Conservation (phyloP, 345 rosid species). For the Acer campestre region DNA sequence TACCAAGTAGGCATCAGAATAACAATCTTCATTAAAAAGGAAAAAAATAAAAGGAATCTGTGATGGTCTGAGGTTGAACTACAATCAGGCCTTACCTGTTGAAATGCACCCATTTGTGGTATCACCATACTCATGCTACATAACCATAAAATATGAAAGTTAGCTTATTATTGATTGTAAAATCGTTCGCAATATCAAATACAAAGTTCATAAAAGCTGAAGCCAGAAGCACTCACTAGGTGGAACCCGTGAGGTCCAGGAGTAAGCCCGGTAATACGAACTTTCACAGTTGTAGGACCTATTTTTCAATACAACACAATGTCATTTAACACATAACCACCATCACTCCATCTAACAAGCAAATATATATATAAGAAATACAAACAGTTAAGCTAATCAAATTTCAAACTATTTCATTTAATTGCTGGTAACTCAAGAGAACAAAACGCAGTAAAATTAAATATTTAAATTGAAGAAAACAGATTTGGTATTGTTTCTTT, state of each 20-base stretch:
- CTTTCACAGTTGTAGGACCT: slow-evolving; percentile 95
- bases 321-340: background rate
- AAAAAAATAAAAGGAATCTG: background rate
- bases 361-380: background rate
- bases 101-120: slow-evolving; percentile 98
- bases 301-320: slow-evolving; percentile 18
- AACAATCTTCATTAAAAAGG: background rate
- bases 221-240: slow-evolving; percentile 52
- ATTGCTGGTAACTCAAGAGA: background rate
- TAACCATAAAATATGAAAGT: background rate
- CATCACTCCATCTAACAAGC: background rate
- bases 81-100: slow-evolving; percentile 53
- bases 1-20: slow-evolving; percentile 3
- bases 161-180: background rate
- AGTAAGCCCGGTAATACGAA: slow-evolving; percentile 79
- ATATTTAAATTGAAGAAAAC: background rate
- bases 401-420: background rate
- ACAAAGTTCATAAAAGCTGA: slow-evolving; percentile 10
- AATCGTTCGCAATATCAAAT: slow-evolving; percentile 8
- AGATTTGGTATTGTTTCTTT: background rate
- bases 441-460: background rate
- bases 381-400: background rate
- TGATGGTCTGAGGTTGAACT: slow-evolving; percentile 1
- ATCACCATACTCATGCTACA: slow-evolving; percentile 94
- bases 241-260: slow-evolving; percentile 93